phyloP scores from a whole-genome alignment of 495 filamentous ascomycete species.

The Aspergillus asperescens region DNA sequence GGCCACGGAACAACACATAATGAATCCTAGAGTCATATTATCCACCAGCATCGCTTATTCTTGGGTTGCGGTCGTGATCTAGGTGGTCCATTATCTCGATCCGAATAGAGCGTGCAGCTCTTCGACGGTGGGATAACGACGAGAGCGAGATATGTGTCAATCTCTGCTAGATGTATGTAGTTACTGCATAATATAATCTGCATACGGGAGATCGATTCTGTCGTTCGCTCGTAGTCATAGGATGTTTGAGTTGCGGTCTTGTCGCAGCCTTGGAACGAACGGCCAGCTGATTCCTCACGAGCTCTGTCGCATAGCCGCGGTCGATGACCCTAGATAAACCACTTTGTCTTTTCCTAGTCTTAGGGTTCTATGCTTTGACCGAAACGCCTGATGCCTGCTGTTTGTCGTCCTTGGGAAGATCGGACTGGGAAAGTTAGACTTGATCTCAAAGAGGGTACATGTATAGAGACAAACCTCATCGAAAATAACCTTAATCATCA shows the following conservation, averaged over 20 bases:
- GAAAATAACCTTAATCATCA: slow-evolving; percentile 95
- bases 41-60: too few relatives aligned
- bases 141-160: too few relatives aligned
- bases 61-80: too few relatives aligned
- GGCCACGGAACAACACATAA: too few relatives aligned
- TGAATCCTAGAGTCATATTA: too few relatives aligned
- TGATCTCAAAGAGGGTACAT: neutral
- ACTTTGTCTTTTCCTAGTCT: neutral
- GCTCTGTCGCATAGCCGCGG: neutral
- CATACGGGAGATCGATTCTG: too few relatives aligned
- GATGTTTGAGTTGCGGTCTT: neutral
- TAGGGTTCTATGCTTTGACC: slow-evolving; percentile 29
- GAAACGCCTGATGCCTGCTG: slow-evolving; percentile 29
- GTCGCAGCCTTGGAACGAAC: neutral
- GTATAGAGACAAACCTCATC: slow-evolving; percentile 58
- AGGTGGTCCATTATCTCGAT: too few relatives aligned
- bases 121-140: too few relatives aligned
- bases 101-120: too few relatives aligned
- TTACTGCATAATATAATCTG: too few relatives aligned
- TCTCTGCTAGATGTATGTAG: too few relatives aligned
- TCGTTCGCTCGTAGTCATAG: too few relatives aligned
- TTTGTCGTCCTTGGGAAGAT: slow-evolving; percentile 24
- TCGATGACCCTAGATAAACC: neutral
- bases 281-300: neutral
- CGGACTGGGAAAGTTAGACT: slow-evolving; percentile 1